These are phyloP conservation scores for Pulveroboletus sp. DNA, from an alignment of 768 basidiomycete species.

Conservation along the genomic window DNA sequence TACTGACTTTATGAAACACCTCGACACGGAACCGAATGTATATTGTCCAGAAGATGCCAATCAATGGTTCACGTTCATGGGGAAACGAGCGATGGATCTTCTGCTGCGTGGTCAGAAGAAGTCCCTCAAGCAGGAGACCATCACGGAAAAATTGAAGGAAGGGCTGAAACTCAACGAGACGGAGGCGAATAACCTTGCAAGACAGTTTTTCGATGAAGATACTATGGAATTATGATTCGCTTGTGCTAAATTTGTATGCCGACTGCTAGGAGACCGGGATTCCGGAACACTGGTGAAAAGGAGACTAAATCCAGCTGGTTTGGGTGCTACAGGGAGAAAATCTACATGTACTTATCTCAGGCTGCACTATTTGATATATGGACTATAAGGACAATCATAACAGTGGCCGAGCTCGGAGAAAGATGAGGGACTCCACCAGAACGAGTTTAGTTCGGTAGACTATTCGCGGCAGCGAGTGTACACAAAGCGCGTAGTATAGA, in stretches of 20 bases:
- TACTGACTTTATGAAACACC: slow-evolving; percentile 9
- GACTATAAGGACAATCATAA: not conserved
- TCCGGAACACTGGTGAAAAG: too few relatives aligned
- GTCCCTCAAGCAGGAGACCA: slow-evolving; percentile 8
- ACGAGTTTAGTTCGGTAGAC: slow-evolving; percentile 7
- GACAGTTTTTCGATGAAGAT: slow-evolving; percentile 13
- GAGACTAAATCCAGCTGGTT: too few relatives aligned
- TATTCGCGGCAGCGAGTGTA: not conserved
- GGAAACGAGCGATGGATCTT: slow-evolving; percentile 14
- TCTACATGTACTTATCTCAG: too few relatives aligned
- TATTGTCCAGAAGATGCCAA: slow-evolving; percentile 7
- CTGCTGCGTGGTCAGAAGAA: slow-evolving; percentile 7
- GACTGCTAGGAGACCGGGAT: too few relatives aligned
- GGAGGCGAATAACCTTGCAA: slow-evolving; percentile 7
- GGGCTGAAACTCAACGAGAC: slow-evolving; percentile 3
- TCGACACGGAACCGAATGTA: slow-evolving; percentile 1
- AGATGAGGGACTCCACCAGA: not conserved
- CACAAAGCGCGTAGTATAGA: slow-evolving; percentile 6
- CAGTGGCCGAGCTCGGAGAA: not conserved
- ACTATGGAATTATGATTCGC: not conserved
- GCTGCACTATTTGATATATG: too few relatives aligned
- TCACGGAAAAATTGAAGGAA: slow-evolving; percentile 13
- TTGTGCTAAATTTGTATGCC: not conserved
- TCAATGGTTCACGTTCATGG: slow-evolving; percentile 17
- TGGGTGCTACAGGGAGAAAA: too few relatives aligned